Conservation (phyloP, 768 basidiomycete species). For the Agrocybe pediades region DNA sequence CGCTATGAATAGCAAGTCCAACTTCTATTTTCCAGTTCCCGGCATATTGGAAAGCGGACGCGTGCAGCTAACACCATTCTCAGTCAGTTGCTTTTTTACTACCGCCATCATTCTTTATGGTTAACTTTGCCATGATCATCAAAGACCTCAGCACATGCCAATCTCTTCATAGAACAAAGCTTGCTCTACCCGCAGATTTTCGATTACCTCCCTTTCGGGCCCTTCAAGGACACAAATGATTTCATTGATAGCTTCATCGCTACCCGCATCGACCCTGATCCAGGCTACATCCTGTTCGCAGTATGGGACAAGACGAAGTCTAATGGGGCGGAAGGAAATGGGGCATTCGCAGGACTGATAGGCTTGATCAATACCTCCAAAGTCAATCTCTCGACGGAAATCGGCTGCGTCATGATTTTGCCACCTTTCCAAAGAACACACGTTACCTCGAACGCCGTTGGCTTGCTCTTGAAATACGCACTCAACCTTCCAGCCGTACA, state of each 20-base stretch:
- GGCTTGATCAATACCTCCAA: slow-evolving; percentile 49
- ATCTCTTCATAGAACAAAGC: slow-evolving; percentile 36
- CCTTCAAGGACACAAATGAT: slow-evolving; percentile 38
- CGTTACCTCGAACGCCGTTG: slow-evolving; percentile 55
- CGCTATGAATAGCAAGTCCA: slow-evolving; percentile 35
- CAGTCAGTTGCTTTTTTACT: slow-evolving; percentile 34
- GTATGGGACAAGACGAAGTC: slow-evolving; percentile 52
- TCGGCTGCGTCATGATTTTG: slow-evolving; percentile 55
- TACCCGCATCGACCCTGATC: slow-evolving; percentile 34
- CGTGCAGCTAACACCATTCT: slow-evolving; percentile 52
- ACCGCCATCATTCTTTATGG: not conserved
- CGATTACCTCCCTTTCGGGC: slow-evolving; percentile 51
- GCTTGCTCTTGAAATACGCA: slow-evolving; percentile 50
- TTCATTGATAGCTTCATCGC: slow-evolving; percentile 37
- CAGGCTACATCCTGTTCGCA: slow-evolving; percentile 44
- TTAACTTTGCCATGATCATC: not conserved
- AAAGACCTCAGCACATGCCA: slow-evolving; percentile 47
- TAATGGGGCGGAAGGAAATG: not conserved
- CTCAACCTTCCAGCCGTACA: slow-evolving; percentile 36
- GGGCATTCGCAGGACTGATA: slow-evolving; percentile 52
- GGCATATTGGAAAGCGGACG: slow-evolving; percentile 45
- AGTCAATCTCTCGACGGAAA: slow-evolving; percentile 47
- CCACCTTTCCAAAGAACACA: slow-evolving; percentile 67
- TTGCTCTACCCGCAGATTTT: slow-evolving; percentile 41
- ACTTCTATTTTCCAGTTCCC: slow-evolving; percentile 54